Base-by-base conservation (phyloP, 495 filamentous ascomycete genomes). In the Aspergillus sclerotiicarbonarius region DNA sequence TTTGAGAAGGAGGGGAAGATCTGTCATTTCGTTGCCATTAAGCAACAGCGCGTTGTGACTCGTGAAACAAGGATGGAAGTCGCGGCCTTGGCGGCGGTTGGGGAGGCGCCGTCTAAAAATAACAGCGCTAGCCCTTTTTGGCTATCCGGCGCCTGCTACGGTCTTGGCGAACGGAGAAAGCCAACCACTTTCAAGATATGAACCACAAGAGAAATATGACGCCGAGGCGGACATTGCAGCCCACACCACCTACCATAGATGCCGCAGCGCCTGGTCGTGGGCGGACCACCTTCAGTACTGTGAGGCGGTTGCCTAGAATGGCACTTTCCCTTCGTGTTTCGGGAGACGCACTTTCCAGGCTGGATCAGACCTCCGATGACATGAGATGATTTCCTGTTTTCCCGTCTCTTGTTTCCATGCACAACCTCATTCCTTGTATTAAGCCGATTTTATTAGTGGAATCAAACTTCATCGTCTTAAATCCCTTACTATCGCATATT, bases 21-120 rank as follows among this genome's bases (percentile, higher is more conserved):
- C 43, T 47, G 41, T 49, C 43, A 54, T 59, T 54, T 59, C 15
- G 51, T 59, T 54, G 57, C 19, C 44, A 41, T 48, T 13, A 53
- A 50, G 56, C 51, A 59, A 47, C 48, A 55, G 50, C 50, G 18
- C 50, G 50, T 52, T 35, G 31, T 21, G 30, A 57, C 44, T 53
- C n/a, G 33, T 43, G 51, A 41, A 54, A 44, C 19, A 54, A 44
- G 7, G 37, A 41, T 15, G 51, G 18, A 54, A 35, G 31, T 52
- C 20, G 49, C 31, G 49, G 49, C 31, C 49, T 37, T 52, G 49
- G 49, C 49, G 31, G 35, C 35, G 35, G 35, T 37, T 37, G 35
- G 5, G 9, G 35, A 37, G 9, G 35, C 35, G 35, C 35, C 9
- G 35, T 37, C 35, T 37, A 37, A 37, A 37, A 37, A 12, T 37